phyloP scores from a whole-genome alignment of 352 stramenopile genomes.

The Pythium diclinum region DNA sequence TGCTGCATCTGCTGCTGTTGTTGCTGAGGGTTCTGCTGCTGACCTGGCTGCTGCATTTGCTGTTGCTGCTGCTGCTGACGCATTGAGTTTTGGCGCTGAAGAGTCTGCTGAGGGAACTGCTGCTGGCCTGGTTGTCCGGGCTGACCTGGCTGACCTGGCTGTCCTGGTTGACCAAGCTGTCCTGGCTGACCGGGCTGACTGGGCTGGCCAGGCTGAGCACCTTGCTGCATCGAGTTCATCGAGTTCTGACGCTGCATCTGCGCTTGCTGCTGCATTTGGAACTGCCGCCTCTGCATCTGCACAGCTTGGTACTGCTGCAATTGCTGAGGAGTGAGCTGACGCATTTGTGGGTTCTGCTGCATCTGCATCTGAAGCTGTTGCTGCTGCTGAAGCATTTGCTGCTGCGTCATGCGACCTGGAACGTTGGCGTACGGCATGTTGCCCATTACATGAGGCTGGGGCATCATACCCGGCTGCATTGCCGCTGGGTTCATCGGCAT shows the following conservation, averaged over 20 bases:
- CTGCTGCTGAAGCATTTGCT: conserved; percentile 74
- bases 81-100: conserved; percentile 46
- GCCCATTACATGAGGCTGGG: conserved; percentile 55
- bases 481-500: conserved; percentile 37
- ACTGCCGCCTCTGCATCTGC: conserved; percentile 44
- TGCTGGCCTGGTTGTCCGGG: conserved; percentile 11
- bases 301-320: conserved; percentile 62
- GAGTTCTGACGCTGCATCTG: conserved; percentile 72
- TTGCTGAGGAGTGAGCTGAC: conserved; percentile 76
- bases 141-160: conserved; percentile 29
- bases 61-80: conserved; percentile 59
- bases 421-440: conserved; percentile 68
- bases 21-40: conserved; percentile 28
- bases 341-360: conserved; percentile 81
- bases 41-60: conserved; percentile 19
- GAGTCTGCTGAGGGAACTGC: conserved; percentile 6
- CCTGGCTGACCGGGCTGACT: conserved; percentile 23
- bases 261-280: conserved; percentile 49
- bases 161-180: conserved; percentile 45
- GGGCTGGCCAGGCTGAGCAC: conserved; percentile 34
- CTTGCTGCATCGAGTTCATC: conserved; percentile 54
- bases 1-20: conserved; percentile 57
- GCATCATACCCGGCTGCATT: conserved; percentile 43
- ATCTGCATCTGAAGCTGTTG: conserved; percentile 82
- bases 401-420: conserved; percentile 72